Conservation (phyloP, 331 rosid genomes). For the Quercus phellos region DNA sequence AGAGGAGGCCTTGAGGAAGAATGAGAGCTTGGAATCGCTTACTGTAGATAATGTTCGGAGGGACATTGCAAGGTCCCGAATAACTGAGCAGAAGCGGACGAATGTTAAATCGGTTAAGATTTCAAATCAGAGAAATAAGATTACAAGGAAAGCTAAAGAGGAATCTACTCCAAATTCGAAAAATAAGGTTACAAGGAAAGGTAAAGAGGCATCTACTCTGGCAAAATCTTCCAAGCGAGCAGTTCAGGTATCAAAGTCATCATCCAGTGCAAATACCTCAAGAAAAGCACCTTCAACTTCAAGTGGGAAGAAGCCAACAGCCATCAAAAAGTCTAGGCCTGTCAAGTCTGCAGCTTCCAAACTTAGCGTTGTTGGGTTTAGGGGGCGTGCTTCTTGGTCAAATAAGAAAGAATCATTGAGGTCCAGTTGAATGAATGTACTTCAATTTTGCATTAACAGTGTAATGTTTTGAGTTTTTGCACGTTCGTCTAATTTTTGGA, state of each 20-base stretch:
- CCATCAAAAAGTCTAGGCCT: constrained; percentile 29
- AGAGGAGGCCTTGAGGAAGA: constrained; percentile 85
- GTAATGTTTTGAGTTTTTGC: background rate
- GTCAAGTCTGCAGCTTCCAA: constrained; percentile 53
- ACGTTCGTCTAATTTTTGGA: background rate
- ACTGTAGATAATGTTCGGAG: constrained; percentile 57
- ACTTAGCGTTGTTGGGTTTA: constrained; percentile 78
- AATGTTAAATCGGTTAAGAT: constrained; percentile 34
- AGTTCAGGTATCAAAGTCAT: background rate
- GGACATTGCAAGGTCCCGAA: constrained; percentile 57
- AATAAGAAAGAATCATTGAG: constrained; percentile 32
- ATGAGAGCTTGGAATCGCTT: constrained; percentile 85
- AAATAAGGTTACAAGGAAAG: constrained; percentile 9
- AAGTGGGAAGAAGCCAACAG: constrained; percentile 31
- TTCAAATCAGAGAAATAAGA: constrained; percentile 36
- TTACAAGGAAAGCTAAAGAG: background rate
- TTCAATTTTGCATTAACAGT: background rate
- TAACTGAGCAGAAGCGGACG: constrained; percentile 52
- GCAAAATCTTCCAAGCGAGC: constrained; percentile 5
- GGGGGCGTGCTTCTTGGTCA: constrained; percentile 56
- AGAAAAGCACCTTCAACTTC: constrained; percentile 17
- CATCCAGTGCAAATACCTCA: background rate
- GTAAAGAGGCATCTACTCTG: constrained; percentile 5
- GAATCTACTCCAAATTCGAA: constrained; percentile 33
- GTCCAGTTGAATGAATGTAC: constrained; percentile 28